Evolutionary conservation across 306 rosid genomes (phyloP), one percentile per base, ranked within the genome.

Genomic region (Alnus glutinosa): DNA sequence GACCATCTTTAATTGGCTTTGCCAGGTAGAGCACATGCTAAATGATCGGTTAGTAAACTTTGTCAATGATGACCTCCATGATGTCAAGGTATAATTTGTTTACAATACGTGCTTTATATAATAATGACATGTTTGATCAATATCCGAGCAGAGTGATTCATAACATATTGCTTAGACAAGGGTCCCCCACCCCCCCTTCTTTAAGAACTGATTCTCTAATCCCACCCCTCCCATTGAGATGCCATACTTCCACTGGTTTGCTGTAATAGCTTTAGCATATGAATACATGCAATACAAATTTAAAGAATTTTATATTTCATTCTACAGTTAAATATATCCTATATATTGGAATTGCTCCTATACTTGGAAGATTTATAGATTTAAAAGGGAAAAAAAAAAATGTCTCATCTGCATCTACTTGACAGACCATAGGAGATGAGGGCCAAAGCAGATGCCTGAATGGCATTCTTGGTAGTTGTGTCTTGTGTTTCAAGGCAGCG

Each of bases 11-110:
- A 37, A 62, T 76, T 71, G 74, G 82, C 78, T 83, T 79, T 79
- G 79, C 77, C 86, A 92, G 97, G 89, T 90, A 75, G 92, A 92
- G 77, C 90, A 90, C 86, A 81, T 86, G 84, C 80, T 92, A 55
- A 87, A 86, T 85, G 93, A 86, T 49, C 84, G 82, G 80, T 81
- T 92, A 81, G 78, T 74, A 55, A 83, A 89, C 36, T 78, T 89
- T 74, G 85, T 92, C 76, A 83, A 85, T 82, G 89, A 78, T 79
- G 94, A 92, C 83, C 89, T 92, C 81, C 85, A 82, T 1, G 95
- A 92, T 77, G 84, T 92, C 55, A 92, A 92, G 97, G 97, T 92
- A 89, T 59, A 71, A 30, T 71, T 42, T 58, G 42, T 69, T 79
- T 18, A 42, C 34, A 55, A 67, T 36, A 39, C 74, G 48, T 70